A percentile compares a stretch with the other conserved stretches of the same genome.
Evolutionary conservation across 1,284 basidiomycete species (phyloP).

Genomic region (Polyporus tsugae): DNA sequence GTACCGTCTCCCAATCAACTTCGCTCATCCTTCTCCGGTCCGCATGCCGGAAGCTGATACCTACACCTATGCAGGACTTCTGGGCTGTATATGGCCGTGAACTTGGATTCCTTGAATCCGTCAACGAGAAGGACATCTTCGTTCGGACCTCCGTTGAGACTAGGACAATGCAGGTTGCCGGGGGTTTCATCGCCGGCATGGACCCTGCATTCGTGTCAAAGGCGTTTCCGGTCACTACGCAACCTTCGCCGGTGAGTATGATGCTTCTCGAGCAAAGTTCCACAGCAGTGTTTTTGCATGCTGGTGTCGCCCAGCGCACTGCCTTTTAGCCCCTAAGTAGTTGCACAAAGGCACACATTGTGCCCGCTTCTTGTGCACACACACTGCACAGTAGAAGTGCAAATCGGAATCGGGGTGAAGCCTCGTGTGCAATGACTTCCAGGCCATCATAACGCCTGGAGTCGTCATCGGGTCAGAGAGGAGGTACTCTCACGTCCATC

Average conservation of each 20-base stretch:
- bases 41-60: neutral
- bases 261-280: neutral
- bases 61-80: slow-evolving; percentile 50
- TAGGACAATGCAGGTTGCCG: slow-evolving; percentile 59
- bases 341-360: neutral
- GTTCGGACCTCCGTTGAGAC: slow-evolving; percentile 55
- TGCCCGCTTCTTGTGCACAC: neutral
- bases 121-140: slow-evolving; percentile 51
- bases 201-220: slow-evolving; percentile 47
- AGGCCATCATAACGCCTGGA: neutral
- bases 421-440: neutral
- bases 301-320: neutral
- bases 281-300: neutral
- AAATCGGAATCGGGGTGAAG: no score
- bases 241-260: slow-evolving; percentile 42
- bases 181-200: slow-evolving; percentile 60
- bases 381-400: no score
- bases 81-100: slow-evolving; percentile 56
- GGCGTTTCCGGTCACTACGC: slow-evolving; percentile 52
- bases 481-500: neutral
- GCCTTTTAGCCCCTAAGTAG: neutral
- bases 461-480: neutral
- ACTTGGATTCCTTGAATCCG: slow-evolving; percentile 51
- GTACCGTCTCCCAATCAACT: slow-evolving; percentile 33
- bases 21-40: neutral